Evolutionary conservation across 2,329 filamentous ascomycete genomes (phyloP), one percentile per base, ranked within the genome.

Genomic region (Lasiodiplodia hormozganensis): DNA sequence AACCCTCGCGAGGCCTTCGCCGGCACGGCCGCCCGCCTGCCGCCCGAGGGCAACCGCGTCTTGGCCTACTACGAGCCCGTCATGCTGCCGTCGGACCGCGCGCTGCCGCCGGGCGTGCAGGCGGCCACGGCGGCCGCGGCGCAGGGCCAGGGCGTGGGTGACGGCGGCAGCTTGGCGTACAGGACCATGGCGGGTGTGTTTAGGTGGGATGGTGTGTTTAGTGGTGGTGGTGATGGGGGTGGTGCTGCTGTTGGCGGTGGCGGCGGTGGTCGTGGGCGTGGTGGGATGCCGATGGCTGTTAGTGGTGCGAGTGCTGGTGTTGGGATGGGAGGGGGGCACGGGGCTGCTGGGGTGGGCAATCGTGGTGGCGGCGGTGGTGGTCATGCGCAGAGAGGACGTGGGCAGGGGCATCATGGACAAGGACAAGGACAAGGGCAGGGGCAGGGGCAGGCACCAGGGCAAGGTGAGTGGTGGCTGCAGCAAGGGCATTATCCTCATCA

Each of bases 51-150:
- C 3, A 47, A 47, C 21, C 57, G 57, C 38, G 10, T 60, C 38
- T 12, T 43, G 57, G 57, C 57, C 6, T 60, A 60, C 57, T 60
- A 60, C 14, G 57, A 60, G 57, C 57, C 57, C 14, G 53, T 57
- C n/a, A 38, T 36, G 53, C 53, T 38, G 31, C 53, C 28, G 31
- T 8, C 31, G 8, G 31, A 21, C 12, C 43, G 21, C 51, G 53
- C 53, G 53, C 31, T 38, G 36, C 34, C 36, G 56, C 18, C 11
- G 4, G 14, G 23, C 14, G 23, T 31, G 23, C 57, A 60, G 38
- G 31, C 28, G 7, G 53, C 14, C 6, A 51, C 21, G 10, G 51
- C 8, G 23, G 23, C 28, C 1, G 28, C 28, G 21, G 11, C 31
- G 31, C 31, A 34, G 31, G 31, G 31, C 4, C 31, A 34, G 31